Percentiles rank a stretch among this genome's conserved stretches.
These are phyloP conservation scores for Mycosarcoma maydis DNA, from an alignment of 1,284 basidiomycete genomes.

Conservation along the genomic window DNA sequence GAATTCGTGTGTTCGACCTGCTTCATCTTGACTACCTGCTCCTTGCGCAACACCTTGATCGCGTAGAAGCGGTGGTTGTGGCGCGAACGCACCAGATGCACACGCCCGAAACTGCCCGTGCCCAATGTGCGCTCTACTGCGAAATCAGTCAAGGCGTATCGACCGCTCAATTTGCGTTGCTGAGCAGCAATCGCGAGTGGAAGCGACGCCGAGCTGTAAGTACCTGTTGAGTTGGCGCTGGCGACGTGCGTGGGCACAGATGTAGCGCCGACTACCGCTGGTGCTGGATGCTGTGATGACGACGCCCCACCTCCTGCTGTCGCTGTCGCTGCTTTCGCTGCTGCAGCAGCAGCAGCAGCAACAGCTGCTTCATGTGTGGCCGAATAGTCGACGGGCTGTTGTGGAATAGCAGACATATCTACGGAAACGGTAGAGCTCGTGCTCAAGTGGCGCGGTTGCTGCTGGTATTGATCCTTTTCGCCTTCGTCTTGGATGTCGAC, in stretches of 20 bases:
- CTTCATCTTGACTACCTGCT: conserved; percentile 93
- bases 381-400: conserved; percentile 26
- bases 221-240: conserved; percentile 41
- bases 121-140: conserved; percentile 61
- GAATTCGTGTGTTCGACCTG: conserved; percentile 98
- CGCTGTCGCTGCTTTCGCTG: too few relatives aligned
- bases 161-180: conserved; percentile 58
- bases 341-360: conserved; percentile 30
- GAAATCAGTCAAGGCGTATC: conserved; percentile 64
- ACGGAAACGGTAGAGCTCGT: conserved; percentile 7
- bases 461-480: too few relatives aligned
- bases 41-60: conserved; percentile 68
- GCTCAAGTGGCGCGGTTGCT: too few relatives aligned
- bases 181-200: conserved; percentile 46
- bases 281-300: conserved; percentile 15
- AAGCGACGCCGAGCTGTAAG: conserved; percentile 39
- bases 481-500: too few relatives aligned
- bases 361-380: conserved; percentile 38
- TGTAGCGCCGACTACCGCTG: neutral
- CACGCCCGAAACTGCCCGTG: conserved; percentile 64
- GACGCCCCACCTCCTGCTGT: conserved; percentile 11
- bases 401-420: conserved; percentile 30
- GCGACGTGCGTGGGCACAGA: conserved; percentile 15
- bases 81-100: conserved; percentile 60
- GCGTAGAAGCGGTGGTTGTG: conserved; percentile 66